These are phyloP conservation scores for Paramarasmius palmivorus DNA, from an alignment of 1,284 basidiomycete species.

Conservation along the genomic window DNA sequence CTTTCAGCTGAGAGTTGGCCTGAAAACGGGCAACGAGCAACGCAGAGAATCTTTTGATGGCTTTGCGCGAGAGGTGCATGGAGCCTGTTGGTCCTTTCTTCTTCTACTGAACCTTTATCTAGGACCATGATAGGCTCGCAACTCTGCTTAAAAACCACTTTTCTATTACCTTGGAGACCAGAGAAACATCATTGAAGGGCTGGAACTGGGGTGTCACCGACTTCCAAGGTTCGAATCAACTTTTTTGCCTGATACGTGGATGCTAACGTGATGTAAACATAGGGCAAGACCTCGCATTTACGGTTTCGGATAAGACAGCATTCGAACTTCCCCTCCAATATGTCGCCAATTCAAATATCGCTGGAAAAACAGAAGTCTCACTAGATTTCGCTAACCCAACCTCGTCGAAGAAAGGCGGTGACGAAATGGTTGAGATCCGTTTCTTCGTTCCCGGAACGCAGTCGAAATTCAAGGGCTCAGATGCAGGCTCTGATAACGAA, in stretches of 20 bases:
- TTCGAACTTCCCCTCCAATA: slow-evolving; percentile 90
- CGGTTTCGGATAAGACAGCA: slow-evolving; percentile 86
- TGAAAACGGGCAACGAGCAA: slow-evolving; percentile 59
- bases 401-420: slow-evolving; percentile 54
- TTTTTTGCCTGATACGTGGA: slow-evolving; percentile 7
- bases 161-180: slow-evolving; percentile 80
- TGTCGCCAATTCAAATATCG: slow-evolving; percentile 98
- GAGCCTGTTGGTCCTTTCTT: neutral
- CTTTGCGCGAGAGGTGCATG: slow-evolving; percentile 82
- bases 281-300: slow-evolving; percentile 91
- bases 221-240: slow-evolving; percentile 73
- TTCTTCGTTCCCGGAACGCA: slow-evolving; percentile 93
- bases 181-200: slow-evolving; percentile 89
- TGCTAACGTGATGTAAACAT: slow-evolving; percentile 7
- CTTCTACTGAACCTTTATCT: slow-evolving; percentile 11
- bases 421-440: slow-evolving; percentile 95
- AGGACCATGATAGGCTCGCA: slow-evolving; percentile 85
- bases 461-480: slow-evolving; percentile 70
- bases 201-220: slow-evolving; percentile 99
- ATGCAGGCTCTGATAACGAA: slow-evolving; percentile 72
- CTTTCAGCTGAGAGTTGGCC: slow-evolving; percentile 85
- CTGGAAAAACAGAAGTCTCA: slow-evolving; percentile 95
- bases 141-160: slow-evolving; percentile 85
- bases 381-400: slow-evolving; percentile 82
- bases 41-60: slow-evolving; percentile 90